phyloP scores from a whole-genome alignment of 164 flowering plant species.

The Chloranthus sessilifolius region DNA sequence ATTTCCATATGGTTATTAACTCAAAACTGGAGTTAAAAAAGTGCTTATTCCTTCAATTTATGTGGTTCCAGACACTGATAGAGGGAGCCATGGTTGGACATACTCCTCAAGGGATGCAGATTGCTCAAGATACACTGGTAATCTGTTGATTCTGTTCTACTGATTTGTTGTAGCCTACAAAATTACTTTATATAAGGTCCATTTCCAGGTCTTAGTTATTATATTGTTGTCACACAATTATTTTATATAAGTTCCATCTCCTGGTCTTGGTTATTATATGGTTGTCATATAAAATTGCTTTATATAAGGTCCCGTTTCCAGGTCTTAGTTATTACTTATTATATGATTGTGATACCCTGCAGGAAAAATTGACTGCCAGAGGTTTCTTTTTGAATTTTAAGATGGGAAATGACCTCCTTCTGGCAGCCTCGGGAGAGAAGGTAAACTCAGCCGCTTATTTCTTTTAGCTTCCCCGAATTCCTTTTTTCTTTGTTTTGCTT shows the following conservation, averaged over 20 bases:
- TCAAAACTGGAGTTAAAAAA: too few species aligned
- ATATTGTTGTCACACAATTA: background rate
- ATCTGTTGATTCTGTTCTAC: background rate
- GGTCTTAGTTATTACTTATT: too few species aligned
- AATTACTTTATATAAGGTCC: background rate
- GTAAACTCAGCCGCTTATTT: conserved; percentile 21
- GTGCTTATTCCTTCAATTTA: background rate
- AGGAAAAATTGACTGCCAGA: conserved; percentile 58
- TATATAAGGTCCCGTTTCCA: too few species aligned
- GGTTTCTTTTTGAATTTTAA: conserved; percentile 44
- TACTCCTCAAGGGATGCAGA: conserved; percentile 82
- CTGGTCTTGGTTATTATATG: too few species aligned
- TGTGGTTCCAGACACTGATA: conserved; percentile 54
- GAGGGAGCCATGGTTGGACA: conserved; percentile 94
- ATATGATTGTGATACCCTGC: conserved; percentile 14
- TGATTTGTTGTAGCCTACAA: background rate
- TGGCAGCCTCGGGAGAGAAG: conserved; percentile 83
- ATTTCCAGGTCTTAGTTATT: too few species aligned
- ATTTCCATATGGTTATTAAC: too few species aligned
- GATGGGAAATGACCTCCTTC: conserved; percentile 71
- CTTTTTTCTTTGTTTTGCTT: background rate
- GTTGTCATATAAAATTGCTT: background rate
- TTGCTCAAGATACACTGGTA: conserved; percentile 87
- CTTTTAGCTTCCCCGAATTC: background rate
- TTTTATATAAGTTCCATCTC: too few species aligned